Conservation (phyloP, 495 filamentous ascomycete genomes). For the Rostrohypoxylon terebratum region DNA sequence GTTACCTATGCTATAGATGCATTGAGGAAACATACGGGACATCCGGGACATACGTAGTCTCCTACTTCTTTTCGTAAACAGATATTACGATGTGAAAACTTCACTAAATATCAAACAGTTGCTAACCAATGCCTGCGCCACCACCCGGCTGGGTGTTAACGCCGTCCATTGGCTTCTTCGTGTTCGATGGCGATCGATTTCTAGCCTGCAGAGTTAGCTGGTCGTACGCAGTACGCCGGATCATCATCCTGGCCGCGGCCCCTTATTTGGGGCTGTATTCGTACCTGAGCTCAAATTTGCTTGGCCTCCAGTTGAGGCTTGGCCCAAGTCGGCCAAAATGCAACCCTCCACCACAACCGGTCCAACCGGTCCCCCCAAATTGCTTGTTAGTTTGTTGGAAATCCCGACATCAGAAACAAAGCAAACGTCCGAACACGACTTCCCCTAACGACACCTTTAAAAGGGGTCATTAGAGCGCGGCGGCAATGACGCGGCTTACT, state of each 20-base stretch:
- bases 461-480: conserved; percentile 27
- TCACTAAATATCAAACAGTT: conserved; percentile 18
- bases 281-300: conserved; percentile 42
- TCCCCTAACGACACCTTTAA: conserved; percentile 34
- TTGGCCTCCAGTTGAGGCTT: conserved; percentile 38
- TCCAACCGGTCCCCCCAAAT: conserved; percentile 21
- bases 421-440: conserved; percentile 43
- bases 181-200: conserved; percentile 46
- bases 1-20: conserved; percentile 4
- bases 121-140: conserved; percentile 29
- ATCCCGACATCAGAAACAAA: conserved; percentile 48
- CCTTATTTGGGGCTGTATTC: conserved; percentile 49
- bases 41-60: not conserved
- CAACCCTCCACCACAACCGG: conserved; percentile 31
- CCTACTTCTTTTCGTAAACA: conserved; percentile 25
- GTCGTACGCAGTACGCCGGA: conserved; percentile 38
- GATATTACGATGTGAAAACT: conserved; percentile 20
- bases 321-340: conserved; percentile 38
- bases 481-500: conserved; percentile 32
- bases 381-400: conserved; percentile 38
- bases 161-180: conserved; percentile 45
- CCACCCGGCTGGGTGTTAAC: conserved; percentile 39
- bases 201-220: conserved; percentile 36
- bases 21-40: not conserved
- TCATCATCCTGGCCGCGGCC: conserved; percentile 40